Evolutionary conservation across 495 filamentous ascomycete genomes (phyloP).

Genomic region (Hypoxylon fragiforme): DNA sequence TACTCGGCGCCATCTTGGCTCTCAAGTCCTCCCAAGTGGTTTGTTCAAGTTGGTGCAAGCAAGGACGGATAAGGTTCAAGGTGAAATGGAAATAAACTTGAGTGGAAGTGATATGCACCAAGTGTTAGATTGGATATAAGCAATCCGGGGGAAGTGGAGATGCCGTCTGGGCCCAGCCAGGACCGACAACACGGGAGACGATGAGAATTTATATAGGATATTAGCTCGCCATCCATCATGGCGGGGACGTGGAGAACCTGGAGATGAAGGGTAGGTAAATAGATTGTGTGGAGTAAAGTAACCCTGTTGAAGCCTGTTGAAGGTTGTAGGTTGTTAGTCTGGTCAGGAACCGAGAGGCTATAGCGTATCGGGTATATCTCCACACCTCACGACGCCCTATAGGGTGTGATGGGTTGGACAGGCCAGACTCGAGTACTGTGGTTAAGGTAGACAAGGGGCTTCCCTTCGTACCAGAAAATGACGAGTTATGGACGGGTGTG

Average conservation of each 20-base stretch:
- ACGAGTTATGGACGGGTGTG: slow-evolving; percentile 30
- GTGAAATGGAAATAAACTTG: slow-evolving; percentile 17
- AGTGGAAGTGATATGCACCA: slow-evolving; percentile 19
- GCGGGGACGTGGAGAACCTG: slow-evolving; percentile 39
- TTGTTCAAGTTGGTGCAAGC: slow-evolving; percentile 13
- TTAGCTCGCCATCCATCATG: slow-evolving; percentile 35
- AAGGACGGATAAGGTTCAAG: slow-evolving; percentile 6
- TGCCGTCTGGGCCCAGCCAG: slow-evolving; percentile 29
- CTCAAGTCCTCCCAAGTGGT: slow-evolving; percentile 12
- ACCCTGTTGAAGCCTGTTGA: slow-evolving; percentile 23
- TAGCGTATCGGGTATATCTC: slow-evolving; percentile 35
- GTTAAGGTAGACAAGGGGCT: slow-evolving; percentile 27
- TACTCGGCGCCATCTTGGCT: slow-evolving; percentile 51
- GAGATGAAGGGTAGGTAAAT: slow-evolving; percentile 37
- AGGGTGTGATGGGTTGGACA: slow-evolving; percentile 33
- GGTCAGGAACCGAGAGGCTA: slow-evolving; percentile 39
- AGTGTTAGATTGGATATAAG: slow-evolving; percentile 29
- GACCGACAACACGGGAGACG: slow-evolving; percentile 34
- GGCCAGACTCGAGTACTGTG: slow-evolving; percentile 26
- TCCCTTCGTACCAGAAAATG: slow-evolving; percentile 30
- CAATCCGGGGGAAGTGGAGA: slow-evolving; percentile 34
- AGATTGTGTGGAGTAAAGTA: slow-evolving; percentile 40
- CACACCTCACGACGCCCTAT: slow-evolving; percentile 30
- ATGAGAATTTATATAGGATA: slow-evolving; percentile 41
- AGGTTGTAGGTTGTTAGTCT: slow-evolving; percentile 24